phyloP scores from a whole-genome alignment of 768 basidiomycete genomes.

The Suillus subalutaceus region DNA sequence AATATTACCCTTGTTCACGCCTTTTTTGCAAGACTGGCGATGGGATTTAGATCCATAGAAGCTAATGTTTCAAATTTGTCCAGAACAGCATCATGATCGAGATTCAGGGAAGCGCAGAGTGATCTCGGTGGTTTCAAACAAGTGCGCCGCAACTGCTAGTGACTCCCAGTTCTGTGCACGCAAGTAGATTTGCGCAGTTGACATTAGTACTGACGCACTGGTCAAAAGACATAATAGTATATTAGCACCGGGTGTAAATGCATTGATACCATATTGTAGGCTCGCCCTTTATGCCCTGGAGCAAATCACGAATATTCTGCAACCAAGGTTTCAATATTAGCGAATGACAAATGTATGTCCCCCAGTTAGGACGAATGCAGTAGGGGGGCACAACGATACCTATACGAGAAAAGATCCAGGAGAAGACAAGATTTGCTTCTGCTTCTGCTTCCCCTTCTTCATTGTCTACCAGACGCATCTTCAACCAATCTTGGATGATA shows the following conservation, averaged over 20 bases:
- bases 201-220: too few relatives aligned
- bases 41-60: too few relatives aligned
- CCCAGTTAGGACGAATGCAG: neutral
- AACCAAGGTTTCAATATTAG: neutral
- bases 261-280: neutral
- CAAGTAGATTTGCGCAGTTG: too few relatives aligned
- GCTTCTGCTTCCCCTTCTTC: slow-evolving; percentile 69
- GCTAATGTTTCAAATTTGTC: too few relatives aligned
- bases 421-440: slow-evolving; percentile 81
- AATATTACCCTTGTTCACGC: too few relatives aligned
- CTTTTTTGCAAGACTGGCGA: too few relatives aligned
- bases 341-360: neutral
- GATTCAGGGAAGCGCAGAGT: too few relatives aligned
- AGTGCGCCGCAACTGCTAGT: too few relatives aligned
- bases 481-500: neutral
- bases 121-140: too few relatives aligned
- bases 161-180: too few relatives aligned
- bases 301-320: neutral
- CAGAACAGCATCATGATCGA: too few relatives aligned
- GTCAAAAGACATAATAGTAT: neutral
- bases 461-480: slow-evolving; percentile 38
- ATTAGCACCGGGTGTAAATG: neutral
- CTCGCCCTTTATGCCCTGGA: neutral
- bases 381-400: neutral
- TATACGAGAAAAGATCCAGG: slow-evolving; percentile 47